Base-by-base conservation (phyloP, 192 early-diverging fungal species). In the Coemansia sp. region DNA sequence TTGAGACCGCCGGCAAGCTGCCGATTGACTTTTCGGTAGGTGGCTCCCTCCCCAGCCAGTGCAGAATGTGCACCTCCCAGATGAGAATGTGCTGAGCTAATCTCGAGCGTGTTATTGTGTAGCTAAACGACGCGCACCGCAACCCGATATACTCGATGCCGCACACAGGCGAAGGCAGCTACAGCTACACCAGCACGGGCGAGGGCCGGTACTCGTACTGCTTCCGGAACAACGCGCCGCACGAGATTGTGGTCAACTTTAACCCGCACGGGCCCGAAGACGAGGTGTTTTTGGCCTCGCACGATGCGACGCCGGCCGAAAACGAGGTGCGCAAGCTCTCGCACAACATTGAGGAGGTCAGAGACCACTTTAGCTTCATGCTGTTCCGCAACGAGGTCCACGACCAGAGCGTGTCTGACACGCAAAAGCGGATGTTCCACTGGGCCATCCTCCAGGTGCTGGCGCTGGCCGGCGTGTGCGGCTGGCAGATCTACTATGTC, bases 401-500 rank as follows among this genome's bases (percentile, higher is more conserved):
- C 39, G 64, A 75, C 49, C 59, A 67, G 45, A 67, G 60, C 54
- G 71, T 67, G 22, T 49, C 64, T 8, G 64, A 63, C 28, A 75
- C 71, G 15, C 71, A 75, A 51, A 43, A 39, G 31, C 59, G 60
- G 35, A 75, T 75, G 64, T 75, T 75, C 64, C 39, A 64, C 64
- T 75, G 71, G 71, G 45, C 64, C 32, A 29, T 75, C 28, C 42
- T 75, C 51, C 71, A 75, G 45, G 62, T 65, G 10, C 43, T 75
- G 23, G 71, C 53, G 15, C 58, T 75, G 23, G 65, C 65, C 19
- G 71, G 71, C 17, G 65, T 59, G 25, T 75, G 71, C 25, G 71
- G 71, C 34, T 75, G 71, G 71, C 71, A 75, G 49, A 75, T 75
- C n/a, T 75, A 75, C 53, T 75, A 75, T 42, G 64, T 75, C 17